Percentiles rank a stretch among this genome's conserved stretches.
Evolutionary conservation across 176 grass and related monocot genomes (phyloP).

Genomic region (Avena insularis): DNA sequence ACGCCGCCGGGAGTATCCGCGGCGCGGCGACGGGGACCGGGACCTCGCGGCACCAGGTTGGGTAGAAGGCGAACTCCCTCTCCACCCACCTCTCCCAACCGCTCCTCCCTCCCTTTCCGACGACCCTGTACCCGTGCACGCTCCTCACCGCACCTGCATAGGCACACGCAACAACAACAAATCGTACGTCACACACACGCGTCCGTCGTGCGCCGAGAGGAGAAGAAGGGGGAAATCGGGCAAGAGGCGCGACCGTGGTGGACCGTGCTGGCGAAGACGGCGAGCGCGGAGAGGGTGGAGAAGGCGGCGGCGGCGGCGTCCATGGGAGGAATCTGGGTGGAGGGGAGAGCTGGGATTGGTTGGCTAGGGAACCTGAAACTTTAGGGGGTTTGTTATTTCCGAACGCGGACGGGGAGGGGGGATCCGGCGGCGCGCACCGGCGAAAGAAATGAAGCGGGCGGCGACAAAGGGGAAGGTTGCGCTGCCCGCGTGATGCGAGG

Average conservation of each 20-base stretch:
- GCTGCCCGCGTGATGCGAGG: constrained; percentile 17
- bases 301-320: constrained; percentile 42
- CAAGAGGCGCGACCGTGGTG: constrained; percentile 39
- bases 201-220: not conserved
- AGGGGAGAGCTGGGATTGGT: not conserved
- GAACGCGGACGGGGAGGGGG: not conserved
- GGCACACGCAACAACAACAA: not conserved
- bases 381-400: not conserved
- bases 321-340: constrained; percentile 8
- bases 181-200: constrained; percentile 5
- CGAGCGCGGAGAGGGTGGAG: constrained; percentile 54
- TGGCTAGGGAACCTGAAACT: not conserved
- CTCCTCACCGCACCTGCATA: constrained; percentile 54
- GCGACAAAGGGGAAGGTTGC: constrained; percentile 21
- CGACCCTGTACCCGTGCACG: constrained; percentile 57
- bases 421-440: constrained; percentile 18
- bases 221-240: not conserved
- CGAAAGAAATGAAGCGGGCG: not conserved
- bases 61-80: constrained; percentile 52
- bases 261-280: constrained; percentile 51
- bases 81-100: constrained; percentile 60
- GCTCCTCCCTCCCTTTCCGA: constrained; percentile 39
- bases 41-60: constrained; percentile 48
- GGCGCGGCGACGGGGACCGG: constrained; percentile 20
- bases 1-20: constrained; percentile 30